Base-by-base conservation (phyloP, 1,139 yeast genomes). In the Wickerhamomyces sp. region DNA sequence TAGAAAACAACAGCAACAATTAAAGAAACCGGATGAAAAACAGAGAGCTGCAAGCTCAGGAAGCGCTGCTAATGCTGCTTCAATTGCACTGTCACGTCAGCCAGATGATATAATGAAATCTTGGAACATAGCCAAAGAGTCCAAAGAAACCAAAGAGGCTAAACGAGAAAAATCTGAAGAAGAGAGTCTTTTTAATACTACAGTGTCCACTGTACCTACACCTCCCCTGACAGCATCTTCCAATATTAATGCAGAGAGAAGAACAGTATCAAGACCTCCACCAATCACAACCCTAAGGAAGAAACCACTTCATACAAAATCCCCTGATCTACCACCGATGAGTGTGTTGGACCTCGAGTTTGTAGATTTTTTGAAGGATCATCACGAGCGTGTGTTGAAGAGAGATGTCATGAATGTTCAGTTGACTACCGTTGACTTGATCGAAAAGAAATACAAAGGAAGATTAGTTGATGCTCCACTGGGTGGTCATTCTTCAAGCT, bases 301-400 rank as follows among this genome's bases (percentile, higher is more conserved):
- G 21, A 30, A 31, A 18, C 13, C 23, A 2, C 21, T 36, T 11
- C 16, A 35, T 2, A 16, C 29, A 8, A 28, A 26, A 17, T 13
- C 35, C 16, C 7, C 15, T 6, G 31, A 28, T 8, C 20, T 28
- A 4, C 22, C 27, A 1, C 78, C 85, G 2, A 58, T 75, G 53
- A 66, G 78, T 1, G 64, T 75, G 14, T 53, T 79, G 3, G 95
- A 87, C 49, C 61, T 74, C 17, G 82, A 84, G 21, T 87, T 91
- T 87, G 68, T 74, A 11, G 61, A 66, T 29, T 73, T 70, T 45
- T 63, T 88, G 40, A 63, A 61, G 12, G 76, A 75, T 47, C 64
- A 72, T 2, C 80, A 82, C 34, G 97, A 89, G 57, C 68, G 94
- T 37, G 70, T 88, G 1, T 47, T 87, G 33, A 75, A 75, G 43